These are phyloP conservation scores for Gamsiella multidivaricata DNA, from an alignment of 192 early-diverging fungal genomes.

Conservation along the genomic window DNA sequence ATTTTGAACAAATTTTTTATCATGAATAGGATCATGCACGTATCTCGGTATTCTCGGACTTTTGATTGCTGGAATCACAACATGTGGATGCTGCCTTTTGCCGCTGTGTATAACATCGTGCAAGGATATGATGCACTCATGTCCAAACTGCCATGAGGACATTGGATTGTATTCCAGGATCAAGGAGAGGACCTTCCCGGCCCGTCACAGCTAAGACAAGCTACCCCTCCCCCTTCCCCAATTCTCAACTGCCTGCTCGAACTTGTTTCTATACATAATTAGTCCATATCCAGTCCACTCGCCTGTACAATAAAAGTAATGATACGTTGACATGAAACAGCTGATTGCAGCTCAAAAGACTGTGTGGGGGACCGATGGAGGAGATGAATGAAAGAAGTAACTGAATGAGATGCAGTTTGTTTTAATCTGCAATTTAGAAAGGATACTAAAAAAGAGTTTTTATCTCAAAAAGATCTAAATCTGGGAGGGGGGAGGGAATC, in stretches of 20 bases:
- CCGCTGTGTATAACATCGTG: constrained; percentile 43
- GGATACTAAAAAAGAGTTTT: too few species aligned
- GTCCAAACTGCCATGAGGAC: constrained; percentile 48
- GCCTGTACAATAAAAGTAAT: not conserved
- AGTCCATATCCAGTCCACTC: too few species aligned
- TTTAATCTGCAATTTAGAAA: too few species aligned
- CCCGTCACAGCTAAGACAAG: not conserved
- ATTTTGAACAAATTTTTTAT: not conserved
- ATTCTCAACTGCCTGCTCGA: too few species aligned
- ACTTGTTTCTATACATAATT: too few species aligned
- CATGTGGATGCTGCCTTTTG: constrained; percentile 49
- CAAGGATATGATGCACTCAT: constrained; percentile 51
- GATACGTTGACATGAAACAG: too few species aligned
- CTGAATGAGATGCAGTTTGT: too few species aligned
- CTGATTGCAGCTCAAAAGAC: too few species aligned
- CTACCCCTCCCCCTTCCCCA: not conserved
- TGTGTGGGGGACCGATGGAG: too few species aligned
- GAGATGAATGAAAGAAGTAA: too few species aligned
- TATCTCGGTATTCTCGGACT: constrained; percentile 44
- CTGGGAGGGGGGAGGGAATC: too few species aligned
- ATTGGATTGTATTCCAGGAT: constrained; percentile 40
- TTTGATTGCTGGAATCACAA: constrained; percentile 35
- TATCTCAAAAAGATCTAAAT: too few species aligned
- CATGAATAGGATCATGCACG: constrained; percentile 45
- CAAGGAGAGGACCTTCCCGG: constrained; percentile 36